Percentiles rank a stretch among this genome's conserved stretches.
Evolutionary conservation across 164 flowering plant species (phyloP).

Genomic region (Magnolia officinalis): DNA sequence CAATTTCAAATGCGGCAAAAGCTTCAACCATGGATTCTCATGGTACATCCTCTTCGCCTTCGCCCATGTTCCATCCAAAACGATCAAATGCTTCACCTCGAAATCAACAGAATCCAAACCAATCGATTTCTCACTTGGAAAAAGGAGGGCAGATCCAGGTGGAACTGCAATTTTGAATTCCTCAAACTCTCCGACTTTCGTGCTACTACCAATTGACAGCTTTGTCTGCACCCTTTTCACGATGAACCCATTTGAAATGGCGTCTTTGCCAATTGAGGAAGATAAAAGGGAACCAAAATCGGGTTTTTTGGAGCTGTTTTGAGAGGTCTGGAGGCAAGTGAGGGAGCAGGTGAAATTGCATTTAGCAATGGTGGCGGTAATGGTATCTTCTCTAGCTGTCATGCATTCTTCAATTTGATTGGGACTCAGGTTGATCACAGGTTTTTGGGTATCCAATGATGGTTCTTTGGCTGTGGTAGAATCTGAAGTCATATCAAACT

Average conservation of each 20-base stretch:
- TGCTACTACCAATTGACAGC: slow-evolving; percentile 11
- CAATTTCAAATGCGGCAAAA: slow-evolving; percentile 76
- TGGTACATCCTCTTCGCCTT: slow-evolving; percentile 76
- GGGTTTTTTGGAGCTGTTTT: slow-evolving; percentile 5
- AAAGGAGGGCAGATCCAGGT: slow-evolving; percentile 65
- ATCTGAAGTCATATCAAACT: background rate
- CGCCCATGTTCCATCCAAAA: slow-evolving; percentile 91
- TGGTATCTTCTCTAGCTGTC: slow-evolving; percentile 16
- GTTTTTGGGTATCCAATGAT: background rate
- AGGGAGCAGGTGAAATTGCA: slow-evolving; percentile 36
- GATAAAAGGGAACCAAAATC: slow-evolving; percentile 38
- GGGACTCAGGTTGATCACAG: background rate
- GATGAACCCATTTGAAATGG: slow-evolving; percentile 49
- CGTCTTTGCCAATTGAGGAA: slow-evolving; percentile 25
- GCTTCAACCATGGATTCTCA: slow-evolving; percentile 88
- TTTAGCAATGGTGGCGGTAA: slow-evolving; percentile 36
- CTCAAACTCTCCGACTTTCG: slow-evolving; percentile 35
- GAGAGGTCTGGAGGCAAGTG: slow-evolving; percentile 17
- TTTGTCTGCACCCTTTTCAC: slow-evolving; percentile 47
- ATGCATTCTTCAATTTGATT: slow-evolving; percentile 2
- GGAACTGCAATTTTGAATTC: slow-evolving; percentile 63
- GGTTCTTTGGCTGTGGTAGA: background rate
- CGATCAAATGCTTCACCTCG: slow-evolving; percentile 71
- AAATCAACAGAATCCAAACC: slow-evolving; percentile 35
- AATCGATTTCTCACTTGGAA: slow-evolving; percentile 55